Evolutionary conservation across 2,329 filamentous ascomycete genomes (phyloP).

Genomic region (Annulohypoxylon truncatum): DNA sequence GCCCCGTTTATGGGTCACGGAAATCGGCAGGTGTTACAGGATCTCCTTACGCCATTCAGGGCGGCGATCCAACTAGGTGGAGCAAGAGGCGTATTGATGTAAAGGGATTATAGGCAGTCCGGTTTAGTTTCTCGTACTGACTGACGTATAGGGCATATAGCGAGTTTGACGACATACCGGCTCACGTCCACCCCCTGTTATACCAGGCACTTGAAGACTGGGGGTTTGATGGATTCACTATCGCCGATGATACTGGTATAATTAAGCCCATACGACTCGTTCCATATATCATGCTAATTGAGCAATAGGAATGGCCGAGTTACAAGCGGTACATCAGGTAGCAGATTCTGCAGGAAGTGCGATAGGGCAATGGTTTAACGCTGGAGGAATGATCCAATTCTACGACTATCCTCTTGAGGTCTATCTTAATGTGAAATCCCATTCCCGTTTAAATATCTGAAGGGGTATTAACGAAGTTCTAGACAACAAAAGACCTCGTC

Average conservation of each 20-base stretch:
- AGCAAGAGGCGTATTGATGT: conserved; percentile 59
- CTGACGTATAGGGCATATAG: conserved; percentile 51
- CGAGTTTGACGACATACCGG: conserved; percentile 56
- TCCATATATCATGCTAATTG: conserved; percentile 17
- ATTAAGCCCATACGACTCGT: conserved; percentile 1
- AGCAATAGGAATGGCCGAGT: conserved; percentile 47
- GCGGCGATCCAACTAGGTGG: conserved; percentile 57
- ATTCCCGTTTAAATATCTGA: neutral
- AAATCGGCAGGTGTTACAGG: conserved; percentile 56
- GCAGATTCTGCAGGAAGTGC: conserved; percentile 54
- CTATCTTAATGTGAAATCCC: conserved; percentile 50
- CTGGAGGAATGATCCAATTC: conserved; percentile 59
- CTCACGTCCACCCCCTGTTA: conserved; percentile 54
- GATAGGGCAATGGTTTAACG: conserved; percentile 58
- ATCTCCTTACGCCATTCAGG: conserved; percentile 58
- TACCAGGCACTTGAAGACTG: conserved; percentile 54
- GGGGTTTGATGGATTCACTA: conserved; percentile 56
- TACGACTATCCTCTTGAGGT: conserved; percentile 57
- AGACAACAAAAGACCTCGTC: conserved; percentile 51
- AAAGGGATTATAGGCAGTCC: conserved; percentile 8
- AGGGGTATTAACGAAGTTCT: conserved; percentile 7
- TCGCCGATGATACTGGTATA: conserved; percentile 56
- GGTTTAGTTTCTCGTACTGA: neutral
- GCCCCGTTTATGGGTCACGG: conserved; percentile 58
- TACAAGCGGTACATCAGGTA: conserved; percentile 53